Conservation (phyloP, 2,329 filamentous ascomycete genomes). For the Stagonosporopsis rhizophila region DNA sequence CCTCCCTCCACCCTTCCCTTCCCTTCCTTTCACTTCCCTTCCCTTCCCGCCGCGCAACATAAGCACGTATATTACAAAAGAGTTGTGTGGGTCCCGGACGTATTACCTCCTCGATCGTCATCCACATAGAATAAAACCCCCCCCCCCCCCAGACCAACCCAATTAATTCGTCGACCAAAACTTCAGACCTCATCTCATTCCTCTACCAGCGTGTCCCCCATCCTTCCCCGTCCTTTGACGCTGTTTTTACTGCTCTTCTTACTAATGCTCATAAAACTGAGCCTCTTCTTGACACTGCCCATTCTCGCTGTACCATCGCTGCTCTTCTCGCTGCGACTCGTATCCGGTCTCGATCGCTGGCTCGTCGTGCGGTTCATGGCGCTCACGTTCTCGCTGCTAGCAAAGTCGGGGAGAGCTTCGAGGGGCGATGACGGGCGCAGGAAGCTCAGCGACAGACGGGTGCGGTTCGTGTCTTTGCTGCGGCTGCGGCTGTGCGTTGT, state of each 20-base stretch:
- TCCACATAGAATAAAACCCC: too few relatives aligned
- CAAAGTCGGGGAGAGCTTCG: conserved; percentile 40
- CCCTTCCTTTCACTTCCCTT: too few relatives aligned
- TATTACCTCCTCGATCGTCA: too few relatives aligned
- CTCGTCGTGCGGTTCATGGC: conserved; percentile 21
- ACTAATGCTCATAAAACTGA: conserved; percentile 79
- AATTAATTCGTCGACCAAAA: too few relatives aligned
- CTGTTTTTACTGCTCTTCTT: conserved; percentile 69
- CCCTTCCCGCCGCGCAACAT: neutral
- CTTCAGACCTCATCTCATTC: conserved; percentile 38
- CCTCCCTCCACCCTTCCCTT: too few relatives aligned
- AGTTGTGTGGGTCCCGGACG: too few relatives aligned
- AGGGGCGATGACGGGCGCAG: conserved; percentile 39
- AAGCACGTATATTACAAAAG: conserved; percentile 5
- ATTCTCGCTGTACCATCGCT: conserved; percentile 54
- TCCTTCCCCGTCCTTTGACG: conserved; percentile 34
- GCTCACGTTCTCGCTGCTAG: conserved; percentile 17
- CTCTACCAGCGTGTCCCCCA: conserved; percentile 43
- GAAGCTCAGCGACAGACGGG: conserved; percentile 42
- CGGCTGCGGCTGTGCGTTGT: conserved; percentile 37
- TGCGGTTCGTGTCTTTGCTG: conserved; percentile 41
- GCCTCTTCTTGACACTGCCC: conserved; percentile 72
- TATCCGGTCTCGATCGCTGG: conserved; percentile 36
- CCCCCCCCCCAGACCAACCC: too few relatives aligned
- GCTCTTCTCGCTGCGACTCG: conserved; percentile 50